Conservation (phyloP, 331 rosid genomes). For the Cydonia oblonga region DNA sequence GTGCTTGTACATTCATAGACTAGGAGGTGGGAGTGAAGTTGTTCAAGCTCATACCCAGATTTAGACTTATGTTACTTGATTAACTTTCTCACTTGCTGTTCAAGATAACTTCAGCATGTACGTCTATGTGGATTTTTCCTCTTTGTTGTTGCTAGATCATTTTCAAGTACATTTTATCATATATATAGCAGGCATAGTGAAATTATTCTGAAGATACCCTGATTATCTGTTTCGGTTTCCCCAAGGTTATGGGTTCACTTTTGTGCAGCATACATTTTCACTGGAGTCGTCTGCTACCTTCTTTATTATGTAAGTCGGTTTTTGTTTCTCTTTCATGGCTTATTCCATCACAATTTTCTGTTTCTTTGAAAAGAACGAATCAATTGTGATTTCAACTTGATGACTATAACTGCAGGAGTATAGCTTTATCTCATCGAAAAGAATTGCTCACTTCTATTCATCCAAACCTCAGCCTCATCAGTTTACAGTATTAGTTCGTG, state of each 20-base stretch:
- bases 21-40: not conserved
- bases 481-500: slow-evolving; percentile 54
- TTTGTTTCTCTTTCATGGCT: slow-evolving; percentile 3
- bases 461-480: slow-evolving; percentile 56
- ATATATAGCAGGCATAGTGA: slow-evolving; percentile 8
- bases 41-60: not conserved
- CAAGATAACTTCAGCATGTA: not conserved
- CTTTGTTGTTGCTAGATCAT: not conserved
- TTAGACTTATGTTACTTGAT: not conserved
- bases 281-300: slow-evolving; percentile 79
- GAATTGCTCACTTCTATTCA: slow-evolving; percentile 44
- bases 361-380: not conserved
- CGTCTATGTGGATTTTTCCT: not conserved
- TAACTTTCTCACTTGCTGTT: not conserved
- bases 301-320: slow-evolving; percentile 58
- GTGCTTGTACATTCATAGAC: not conserved
- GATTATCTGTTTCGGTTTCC: slow-evolving; percentile 23
- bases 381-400: not conserved
- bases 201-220: slow-evolving; percentile 17
- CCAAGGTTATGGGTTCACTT: slow-evolving; percentile 87
- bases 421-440: slow-evolving; percentile 46
- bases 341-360: slow-evolving; percentile 1
- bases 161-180: not conserved
- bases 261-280: slow-evolving; percentile 65
- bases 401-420: slow-evolving; percentile 49